Percentiles rank a stretch among this genome's conserved stretches.
Evolutionary conservation across 208 protist species (phyloP).

Genomic region (Chromosphaera perkinsii): DNA sequence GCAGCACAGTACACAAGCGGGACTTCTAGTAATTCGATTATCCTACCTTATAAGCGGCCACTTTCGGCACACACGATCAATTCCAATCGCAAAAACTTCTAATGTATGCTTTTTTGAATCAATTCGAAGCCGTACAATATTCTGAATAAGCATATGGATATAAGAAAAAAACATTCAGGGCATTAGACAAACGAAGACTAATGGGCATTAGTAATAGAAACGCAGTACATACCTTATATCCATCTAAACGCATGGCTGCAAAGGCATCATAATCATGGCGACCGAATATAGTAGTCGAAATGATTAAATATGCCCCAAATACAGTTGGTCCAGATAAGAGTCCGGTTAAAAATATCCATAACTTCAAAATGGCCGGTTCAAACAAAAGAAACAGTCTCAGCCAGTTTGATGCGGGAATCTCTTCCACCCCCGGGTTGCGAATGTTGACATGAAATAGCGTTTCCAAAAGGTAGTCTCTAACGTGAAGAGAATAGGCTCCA

Average conservation of each 20-base stretch:
- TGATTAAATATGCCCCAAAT: neutral
- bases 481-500: neutral
- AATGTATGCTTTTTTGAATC: no score
- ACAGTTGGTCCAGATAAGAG: conserved; percentile 1
- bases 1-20: no score
- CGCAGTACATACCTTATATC: conserved; percentile 10
- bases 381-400: neutral
- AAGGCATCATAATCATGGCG: conserved; percentile 8
- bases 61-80: no score
- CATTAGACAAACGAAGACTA: no score
- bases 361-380: neutral
- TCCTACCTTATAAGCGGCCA: no score
- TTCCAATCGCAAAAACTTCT: no score
- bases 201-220: neutral
- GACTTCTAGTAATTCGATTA: no score
- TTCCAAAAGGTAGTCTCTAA: neutral
- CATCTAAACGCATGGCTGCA: conserved; percentile 1
- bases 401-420: neutral
- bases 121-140: no score
- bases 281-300: neutral
- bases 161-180: no score
- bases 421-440: neutral
- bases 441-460: neutral
- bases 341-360: conserved; percentile 3
- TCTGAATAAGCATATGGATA: no score